Evolutionary conservation across 495 filamentous ascomycete species (phyloP).

Genomic region (Haplographium delicatum): DNA sequence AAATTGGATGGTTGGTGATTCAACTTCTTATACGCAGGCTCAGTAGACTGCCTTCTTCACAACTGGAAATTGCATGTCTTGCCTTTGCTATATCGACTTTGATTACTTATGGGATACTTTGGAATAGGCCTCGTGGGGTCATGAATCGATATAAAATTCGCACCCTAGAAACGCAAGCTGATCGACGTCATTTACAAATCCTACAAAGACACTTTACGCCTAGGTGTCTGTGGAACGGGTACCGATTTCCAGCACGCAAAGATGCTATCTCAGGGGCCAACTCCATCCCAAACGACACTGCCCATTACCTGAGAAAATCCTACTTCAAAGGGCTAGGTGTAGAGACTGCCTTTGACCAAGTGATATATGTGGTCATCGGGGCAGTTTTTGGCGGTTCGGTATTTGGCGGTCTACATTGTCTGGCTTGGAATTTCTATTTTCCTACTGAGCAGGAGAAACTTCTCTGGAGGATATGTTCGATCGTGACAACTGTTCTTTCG

Average conservation of each 20-base stretch:
- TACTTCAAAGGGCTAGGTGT: no score
- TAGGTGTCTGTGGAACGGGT: no score
- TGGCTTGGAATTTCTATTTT: slow-evolving; percentile 36
- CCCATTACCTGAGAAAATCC: not conserved
- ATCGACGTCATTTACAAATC: no score
- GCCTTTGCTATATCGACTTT: not conserved
- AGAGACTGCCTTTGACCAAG: no score
- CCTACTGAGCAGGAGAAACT: slow-evolving; percentile 30
- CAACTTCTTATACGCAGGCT: not conserved
- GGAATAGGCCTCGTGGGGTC: not conserved
- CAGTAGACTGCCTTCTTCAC: not conserved
- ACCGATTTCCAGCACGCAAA: no score
- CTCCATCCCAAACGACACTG: no score
- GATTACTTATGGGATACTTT: not conserved
- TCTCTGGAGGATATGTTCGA: slow-evolving; percentile 24
- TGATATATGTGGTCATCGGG: not conserved
- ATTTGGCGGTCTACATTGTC: slow-evolving; percentile 33
- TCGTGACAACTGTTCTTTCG: slow-evolving; percentile 4
- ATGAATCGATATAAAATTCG: not conserved
- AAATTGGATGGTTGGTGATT: not conserved
- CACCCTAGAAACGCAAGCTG: no score
- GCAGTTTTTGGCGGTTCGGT: slow-evolving; percentile 3
- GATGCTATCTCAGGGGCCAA: no score
- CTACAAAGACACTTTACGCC: no score
- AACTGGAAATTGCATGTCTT: not conserved